These are phyloP conservation scores for Niveomyces coronatus DNA, from an alignment of 2,329 filamentous ascomycete species.

Conservation along the genomic window DNA sequence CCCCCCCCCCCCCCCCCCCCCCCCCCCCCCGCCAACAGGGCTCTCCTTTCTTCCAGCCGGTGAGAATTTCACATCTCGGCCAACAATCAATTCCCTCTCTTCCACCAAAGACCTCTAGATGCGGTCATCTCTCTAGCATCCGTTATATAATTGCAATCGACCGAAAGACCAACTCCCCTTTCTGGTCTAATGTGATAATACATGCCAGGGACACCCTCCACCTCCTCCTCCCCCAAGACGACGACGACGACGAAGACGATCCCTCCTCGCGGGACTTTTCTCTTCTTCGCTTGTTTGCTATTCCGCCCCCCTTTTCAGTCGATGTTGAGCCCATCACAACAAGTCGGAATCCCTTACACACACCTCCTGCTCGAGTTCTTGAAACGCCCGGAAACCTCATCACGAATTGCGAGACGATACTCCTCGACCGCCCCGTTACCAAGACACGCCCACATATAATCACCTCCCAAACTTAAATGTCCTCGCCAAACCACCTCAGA, in stretches of 20 bases:
- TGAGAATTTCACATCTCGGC: too few species aligned
- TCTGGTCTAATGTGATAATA: not conserved
- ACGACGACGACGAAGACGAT: not conserved
- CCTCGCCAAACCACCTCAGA: constrained; percentile 20
- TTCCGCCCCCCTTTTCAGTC: not conserved
- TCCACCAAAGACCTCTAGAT: too few species aligned
- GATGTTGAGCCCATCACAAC: not conserved
- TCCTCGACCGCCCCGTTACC: not conserved
- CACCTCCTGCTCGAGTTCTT: too few species aligned
- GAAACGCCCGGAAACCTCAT: too few species aligned
- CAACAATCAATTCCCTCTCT: too few species aligned
- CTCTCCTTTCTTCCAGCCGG: not conserved
- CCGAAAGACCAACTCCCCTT: too few species aligned
- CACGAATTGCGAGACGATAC: too few species aligned
- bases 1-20: too few species aligned
- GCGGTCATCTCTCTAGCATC: not conserved
- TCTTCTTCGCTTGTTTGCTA: not conserved
- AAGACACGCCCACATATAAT: not conserved
- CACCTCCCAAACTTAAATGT: not conserved
- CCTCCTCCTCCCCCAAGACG: not conserved
- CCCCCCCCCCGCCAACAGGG: not conserved
- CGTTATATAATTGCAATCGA: not conserved
- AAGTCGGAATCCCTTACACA: too few species aligned
- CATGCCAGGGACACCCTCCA: not conserved
- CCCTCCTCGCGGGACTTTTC: not conserved